Evolutionary conservation across 352 stramenopile genomes (phyloP).

Genomic region (Globisporangium cystogenes): DNA sequence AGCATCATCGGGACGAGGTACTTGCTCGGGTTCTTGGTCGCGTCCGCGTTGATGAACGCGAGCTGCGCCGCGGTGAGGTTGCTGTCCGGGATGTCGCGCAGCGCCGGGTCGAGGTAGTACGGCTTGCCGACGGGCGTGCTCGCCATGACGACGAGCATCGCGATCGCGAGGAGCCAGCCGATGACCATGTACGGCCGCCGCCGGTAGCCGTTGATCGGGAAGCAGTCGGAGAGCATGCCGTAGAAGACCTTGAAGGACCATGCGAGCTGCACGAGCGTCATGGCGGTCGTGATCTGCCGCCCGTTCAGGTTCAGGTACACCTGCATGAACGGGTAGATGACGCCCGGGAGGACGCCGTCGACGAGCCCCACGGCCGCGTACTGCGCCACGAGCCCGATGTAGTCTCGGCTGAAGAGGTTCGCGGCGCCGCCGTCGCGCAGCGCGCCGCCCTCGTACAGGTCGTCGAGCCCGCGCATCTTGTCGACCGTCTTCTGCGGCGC

Average conservation of each 20-base stretch:
- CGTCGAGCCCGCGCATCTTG: conserved; percentile 11
- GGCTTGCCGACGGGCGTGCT: conserved; percentile 27
- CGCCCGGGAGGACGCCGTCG: conserved; percentile 13
- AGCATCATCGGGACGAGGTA: conserved; percentile 43
- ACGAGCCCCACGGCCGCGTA: conserved; percentile 20
- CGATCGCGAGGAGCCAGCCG: conserved; percentile 34
- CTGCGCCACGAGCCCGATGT: conserved; percentile 22
- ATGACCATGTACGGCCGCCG: conserved; percentile 51
- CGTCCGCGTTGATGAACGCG: conserved; percentile 24
- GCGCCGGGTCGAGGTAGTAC: conserved; percentile 29
- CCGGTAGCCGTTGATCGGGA: conserved; percentile 44
- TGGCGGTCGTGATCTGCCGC: conserved; percentile 25
- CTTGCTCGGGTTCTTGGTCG: conserved; percentile 8
- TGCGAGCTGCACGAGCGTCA: conserved; percentile 33
- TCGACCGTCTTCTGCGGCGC: conserved; percentile 10
- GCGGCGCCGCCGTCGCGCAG: conserved; percentile 33
- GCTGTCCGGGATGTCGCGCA: conserved; percentile 20
- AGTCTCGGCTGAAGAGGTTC: conserved; percentile 25
- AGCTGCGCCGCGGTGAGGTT: conserved; percentile 20
- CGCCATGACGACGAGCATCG: conserved; percentile 41
- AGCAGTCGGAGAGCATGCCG: conserved; percentile 47
- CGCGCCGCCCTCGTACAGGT: conserved; percentile 28
- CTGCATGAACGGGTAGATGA: conserved; percentile 27
- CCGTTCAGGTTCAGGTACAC: conserved; percentile 30
- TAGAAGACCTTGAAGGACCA: conserved; percentile 59